A percentile compares a stretch with the other conserved stretches of the same genome.
phyloP scores from a whole-genome alignment of 345 rosid species.

The Trapa incisa region DNA sequence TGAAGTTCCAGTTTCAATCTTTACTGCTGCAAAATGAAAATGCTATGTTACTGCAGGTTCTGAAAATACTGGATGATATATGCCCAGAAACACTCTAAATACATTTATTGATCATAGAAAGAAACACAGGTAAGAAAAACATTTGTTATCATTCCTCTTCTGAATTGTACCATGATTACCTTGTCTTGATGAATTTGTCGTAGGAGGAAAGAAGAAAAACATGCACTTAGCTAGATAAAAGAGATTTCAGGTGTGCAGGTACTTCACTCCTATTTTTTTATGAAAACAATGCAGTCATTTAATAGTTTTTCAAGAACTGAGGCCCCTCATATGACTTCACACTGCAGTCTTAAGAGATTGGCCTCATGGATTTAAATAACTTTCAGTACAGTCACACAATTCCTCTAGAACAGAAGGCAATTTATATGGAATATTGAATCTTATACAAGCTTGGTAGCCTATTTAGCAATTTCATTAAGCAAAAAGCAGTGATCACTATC shows the following conservation, averaged over 20 bases:
- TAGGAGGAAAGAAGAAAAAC: conserved; percentile 1
- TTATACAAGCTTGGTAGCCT: not conserved
- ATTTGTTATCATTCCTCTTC: not conserved
- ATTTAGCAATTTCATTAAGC: not conserved
- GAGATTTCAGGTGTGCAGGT: not conserved
- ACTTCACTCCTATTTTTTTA: not conserved
- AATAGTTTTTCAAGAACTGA: too few relatives aligned
- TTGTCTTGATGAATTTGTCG: not conserved
- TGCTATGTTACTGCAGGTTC: conserved; percentile 14
- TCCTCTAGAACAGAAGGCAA: too few relatives aligned
- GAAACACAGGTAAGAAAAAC: not conserved
- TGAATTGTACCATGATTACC: too few relatives aligned
- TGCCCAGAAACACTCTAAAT: conserved; percentile 4
- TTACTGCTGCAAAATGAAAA: not conserved
- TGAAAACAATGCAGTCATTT: not conserved
- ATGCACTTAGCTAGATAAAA: not conserved
- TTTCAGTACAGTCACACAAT: too few relatives aligned
- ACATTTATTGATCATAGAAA: not conserved
- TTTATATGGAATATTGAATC: too few relatives aligned
- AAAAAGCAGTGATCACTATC: not conserved
- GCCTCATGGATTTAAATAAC: not conserved
- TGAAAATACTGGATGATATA: conserved; percentile 26
- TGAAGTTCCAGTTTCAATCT: not conserved
- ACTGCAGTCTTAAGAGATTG: not conserved
- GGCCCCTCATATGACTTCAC: too few relatives aligned